phyloP scores from a whole-genome alignment of 108 stramenopile genomes.

The Tribonema minus region DNA sequence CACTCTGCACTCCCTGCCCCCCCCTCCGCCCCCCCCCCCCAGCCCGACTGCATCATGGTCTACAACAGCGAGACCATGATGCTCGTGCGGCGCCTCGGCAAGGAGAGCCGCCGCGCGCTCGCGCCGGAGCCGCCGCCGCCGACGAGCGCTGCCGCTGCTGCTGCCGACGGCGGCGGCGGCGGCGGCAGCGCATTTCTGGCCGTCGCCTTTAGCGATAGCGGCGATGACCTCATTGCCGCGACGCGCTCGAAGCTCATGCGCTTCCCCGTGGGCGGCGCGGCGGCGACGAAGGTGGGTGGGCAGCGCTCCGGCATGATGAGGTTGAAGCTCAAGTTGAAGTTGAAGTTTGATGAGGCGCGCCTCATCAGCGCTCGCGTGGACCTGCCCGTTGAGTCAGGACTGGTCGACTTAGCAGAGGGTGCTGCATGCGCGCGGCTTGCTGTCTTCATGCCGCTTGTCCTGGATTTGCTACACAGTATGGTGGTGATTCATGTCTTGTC shows the following conservation, averaged over 20 bases:
- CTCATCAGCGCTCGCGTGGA: neutral
- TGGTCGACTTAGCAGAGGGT: neutral
- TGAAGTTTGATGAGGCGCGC: too few species aligned
- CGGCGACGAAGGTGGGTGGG: too few species aligned
- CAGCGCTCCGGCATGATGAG: too few species aligned
- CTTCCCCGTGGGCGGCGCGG: conserved; percentile 19
- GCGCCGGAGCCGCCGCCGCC: neutral
- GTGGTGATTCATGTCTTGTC: too few species aligned
- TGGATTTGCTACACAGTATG: too few species aligned
- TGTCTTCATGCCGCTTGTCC: neutral
- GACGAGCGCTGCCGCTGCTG: neutral
- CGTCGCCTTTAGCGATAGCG: conserved; percentile 5
- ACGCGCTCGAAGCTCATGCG: conserved; percentile 27
- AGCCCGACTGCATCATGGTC: conserved; percentile 37
- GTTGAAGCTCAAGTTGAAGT: too few species aligned
- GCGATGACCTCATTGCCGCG: conserved; percentile 14
- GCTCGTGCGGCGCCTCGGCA: conserved; percentile 18
- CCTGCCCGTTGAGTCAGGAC: neutral
- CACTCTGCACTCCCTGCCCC: conserved; percentile 1
- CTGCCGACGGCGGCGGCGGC: neutral
- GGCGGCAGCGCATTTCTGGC: conserved; percentile 7
- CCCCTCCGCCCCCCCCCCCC: conserved; percentile 1
- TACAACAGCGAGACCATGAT: conserved; percentile 24
- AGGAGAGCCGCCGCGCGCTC: neutral
- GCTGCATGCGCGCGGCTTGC: neutral